A percentile compares a stretch with the other conserved stretches of the same genome.
These are phyloP conservation scores for Paxillus rubicundulus DNA, from an alignment of 768 basidiomycete genomes.

Conservation along the genomic window DNA sequence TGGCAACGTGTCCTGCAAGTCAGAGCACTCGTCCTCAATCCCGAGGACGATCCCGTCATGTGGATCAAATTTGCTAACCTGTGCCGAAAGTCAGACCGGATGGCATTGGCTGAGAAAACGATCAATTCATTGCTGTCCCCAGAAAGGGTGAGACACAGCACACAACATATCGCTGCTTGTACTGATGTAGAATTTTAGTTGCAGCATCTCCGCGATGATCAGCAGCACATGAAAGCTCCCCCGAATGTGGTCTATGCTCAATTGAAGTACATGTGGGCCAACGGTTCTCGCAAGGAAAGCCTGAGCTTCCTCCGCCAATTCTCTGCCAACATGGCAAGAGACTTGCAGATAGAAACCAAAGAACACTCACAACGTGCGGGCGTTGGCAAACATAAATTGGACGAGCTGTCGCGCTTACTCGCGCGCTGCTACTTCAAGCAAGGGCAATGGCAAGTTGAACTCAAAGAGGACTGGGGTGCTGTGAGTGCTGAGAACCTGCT, in stretches of 20 bases:
- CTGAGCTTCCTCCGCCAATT: slow-evolving; percentile 83
- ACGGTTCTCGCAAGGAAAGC: slow-evolving; percentile 72
- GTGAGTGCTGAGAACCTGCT: slow-evolving; percentile 44
- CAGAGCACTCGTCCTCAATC: slow-evolving; percentile 86
- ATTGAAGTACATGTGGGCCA: slow-evolving; percentile 94
- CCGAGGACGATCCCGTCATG: slow-evolving; percentile 93
- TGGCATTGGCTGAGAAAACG: slow-evolving; percentile 95
- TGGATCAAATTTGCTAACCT: slow-evolving; percentile 99
- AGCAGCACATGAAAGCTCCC: slow-evolving; percentile 68
- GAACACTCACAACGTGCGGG: slow-evolving; percentile 50
- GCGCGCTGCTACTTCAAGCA: slow-evolving; percentile 96
- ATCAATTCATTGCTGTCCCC: slow-evolving; percentile 87
- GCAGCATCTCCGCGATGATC: slow-evolving; percentile 50
- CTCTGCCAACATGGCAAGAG: slow-evolving; percentile 68
- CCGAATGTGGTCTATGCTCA: slow-evolving; percentile 96
- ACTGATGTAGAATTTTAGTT: slow-evolving; percentile 24
- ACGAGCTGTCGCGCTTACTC: slow-evolving; percentile 79
- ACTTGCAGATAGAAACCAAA: slow-evolving; percentile 62
- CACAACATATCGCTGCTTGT: not conserved
- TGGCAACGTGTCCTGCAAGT: slow-evolving; percentile 99
- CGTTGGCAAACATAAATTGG: slow-evolving; percentile 57
- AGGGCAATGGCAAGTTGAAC: slow-evolving; percentile 88
- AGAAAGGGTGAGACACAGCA: slow-evolving; percentile 48
- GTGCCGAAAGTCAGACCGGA: slow-evolving; percentile 91
- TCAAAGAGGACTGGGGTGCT: slow-evolving; percentile 75